A percentile compares a stretch with the other conserved stretches of the same genome.
Conservation (phyloP, 129 eudicot genomes). For the Solidago caesia region DNA sequence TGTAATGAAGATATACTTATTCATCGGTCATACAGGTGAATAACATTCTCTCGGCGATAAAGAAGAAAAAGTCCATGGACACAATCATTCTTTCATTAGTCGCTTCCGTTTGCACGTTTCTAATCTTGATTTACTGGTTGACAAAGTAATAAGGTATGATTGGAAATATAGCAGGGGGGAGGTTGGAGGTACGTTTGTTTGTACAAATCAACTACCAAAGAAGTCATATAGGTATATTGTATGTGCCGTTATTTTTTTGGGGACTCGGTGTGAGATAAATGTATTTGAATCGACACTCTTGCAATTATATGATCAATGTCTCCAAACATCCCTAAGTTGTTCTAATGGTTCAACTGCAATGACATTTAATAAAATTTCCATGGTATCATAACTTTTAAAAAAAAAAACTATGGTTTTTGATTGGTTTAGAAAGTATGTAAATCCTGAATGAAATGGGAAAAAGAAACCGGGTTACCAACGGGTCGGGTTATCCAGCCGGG, state of each 20-base stretch:
- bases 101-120: constrained; percentile 92
- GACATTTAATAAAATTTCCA: background rate
- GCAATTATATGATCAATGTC: constrained; percentile 28
- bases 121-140: constrained; percentile 90
- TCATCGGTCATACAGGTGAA: constrained; percentile 58
- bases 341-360: too few relatives aligned
- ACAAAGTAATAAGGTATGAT: constrained; percentile 50
- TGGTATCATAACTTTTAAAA: too few relatives aligned
- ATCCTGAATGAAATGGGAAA: too few relatives aligned
- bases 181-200: constrained; percentile 1
- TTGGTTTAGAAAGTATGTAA: too few relatives aligned
- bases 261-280: constrained; percentile 20
- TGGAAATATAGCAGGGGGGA: constrained; percentile 4
- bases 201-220: constrained; percentile 18
- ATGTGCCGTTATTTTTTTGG: constrained; percentile 25
- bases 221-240: constrained; percentile 31
- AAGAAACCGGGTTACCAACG: too few relatives aligned
- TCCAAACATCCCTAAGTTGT: constrained; percentile 3
- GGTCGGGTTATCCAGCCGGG: too few relatives aligned
- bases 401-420: too few relatives aligned
- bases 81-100: constrained; percentile 92
- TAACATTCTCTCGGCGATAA: constrained; percentile 75
- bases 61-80: constrained; percentile 98
- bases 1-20: background rate
- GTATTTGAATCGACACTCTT: constrained; percentile 23